Percentiles rank a stretch among this genome's conserved stretches.
phyloP scores from a whole-genome alignment of 1,284 basidiomycete genomes.

The Rhizoctonia solani region DNA sequence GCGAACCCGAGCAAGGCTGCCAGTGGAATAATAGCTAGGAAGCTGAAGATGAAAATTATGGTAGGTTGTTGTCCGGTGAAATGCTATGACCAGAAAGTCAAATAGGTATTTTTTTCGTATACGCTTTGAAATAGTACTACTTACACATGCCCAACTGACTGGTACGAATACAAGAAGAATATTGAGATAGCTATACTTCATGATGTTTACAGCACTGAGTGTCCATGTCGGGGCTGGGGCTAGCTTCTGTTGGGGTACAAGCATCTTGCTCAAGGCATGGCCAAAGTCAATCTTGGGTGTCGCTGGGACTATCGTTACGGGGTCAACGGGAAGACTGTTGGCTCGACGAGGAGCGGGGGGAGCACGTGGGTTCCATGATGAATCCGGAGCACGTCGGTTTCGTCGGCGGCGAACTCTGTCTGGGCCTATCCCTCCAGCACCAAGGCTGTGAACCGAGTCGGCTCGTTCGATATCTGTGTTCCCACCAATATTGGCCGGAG shows the following conservation, averaged over 20 bases:
- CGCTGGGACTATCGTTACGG: neutral
- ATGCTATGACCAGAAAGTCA: slow-evolving; percentile 22
- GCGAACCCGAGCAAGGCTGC: slow-evolving; percentile 84
- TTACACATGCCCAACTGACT: slow-evolving; percentile 36
- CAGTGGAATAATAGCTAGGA: slow-evolving; percentile 60
- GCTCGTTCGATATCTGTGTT: slow-evolving; percentile 13
- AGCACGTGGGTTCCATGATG: slow-evolving; percentile 10
- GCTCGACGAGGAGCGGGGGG: slow-evolving; percentile 2
- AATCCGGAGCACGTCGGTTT: slow-evolving; percentile 1
- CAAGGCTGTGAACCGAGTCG: slow-evolving; percentile 9
- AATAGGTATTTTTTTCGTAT: neutral
- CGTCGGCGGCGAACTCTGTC: slow-evolving; percentile 16
- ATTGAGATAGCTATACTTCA: slow-evolving; percentile 37
- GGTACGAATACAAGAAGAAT: slow-evolving; percentile 36
- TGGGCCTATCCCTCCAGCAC: slow-evolving; percentile 2
- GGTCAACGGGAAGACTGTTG: slow-evolving; percentile 30
- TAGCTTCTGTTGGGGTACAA: slow-evolving; percentile 36
- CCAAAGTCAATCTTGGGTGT: slow-evolving; percentile 13
- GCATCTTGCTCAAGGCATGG: slow-evolving; percentile 30
- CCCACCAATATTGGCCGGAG: slow-evolving; percentile 26
- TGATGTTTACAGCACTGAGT: slow-evolving; percentile 34
- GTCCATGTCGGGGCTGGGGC: slow-evolving; percentile 36
- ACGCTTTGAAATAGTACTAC: slow-evolving; percentile 4
- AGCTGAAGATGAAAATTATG: slow-evolving; percentile 35
- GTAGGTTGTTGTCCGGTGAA: slow-evolving; percentile 32